Conservation (phyloP, 139 green algal species). For the Chlamydomonas sp. region DNA sequence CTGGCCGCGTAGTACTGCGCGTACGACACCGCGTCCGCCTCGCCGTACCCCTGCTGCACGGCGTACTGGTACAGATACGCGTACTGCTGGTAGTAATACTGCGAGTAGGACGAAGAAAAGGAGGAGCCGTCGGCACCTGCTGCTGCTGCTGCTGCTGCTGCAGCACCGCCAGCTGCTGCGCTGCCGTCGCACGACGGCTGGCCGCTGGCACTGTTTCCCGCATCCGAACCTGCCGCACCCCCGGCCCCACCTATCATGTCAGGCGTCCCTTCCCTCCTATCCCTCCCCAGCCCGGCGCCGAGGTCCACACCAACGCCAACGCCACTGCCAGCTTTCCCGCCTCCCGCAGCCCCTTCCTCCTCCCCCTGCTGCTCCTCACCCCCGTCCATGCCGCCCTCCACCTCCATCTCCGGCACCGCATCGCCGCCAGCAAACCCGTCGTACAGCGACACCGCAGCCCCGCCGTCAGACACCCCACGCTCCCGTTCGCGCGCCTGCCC, state of each 20-base stretch:
- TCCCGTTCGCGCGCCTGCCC: neutral
- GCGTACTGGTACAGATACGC: conserved; percentile 68
- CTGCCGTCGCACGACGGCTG: too few relatives aligned
- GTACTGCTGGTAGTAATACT: conserved; percentile 66
- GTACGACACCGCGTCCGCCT: conserved; percentile 25
- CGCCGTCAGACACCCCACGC: conserved; percentile 1
- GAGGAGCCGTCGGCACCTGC: neutral
- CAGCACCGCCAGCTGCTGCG: too few relatives aligned
- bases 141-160: neutral
- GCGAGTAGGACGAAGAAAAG: neutral
- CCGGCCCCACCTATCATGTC: too few relatives aligned
- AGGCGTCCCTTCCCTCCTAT: too few relatives aligned
- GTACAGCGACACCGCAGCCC: conserved; percentile 7
- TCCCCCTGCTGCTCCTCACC: too few relatives aligned
- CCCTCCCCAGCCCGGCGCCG: too few relatives aligned
- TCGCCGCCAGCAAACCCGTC: conserved; percentile 2
- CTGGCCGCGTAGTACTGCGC: conserved; percentile 24
- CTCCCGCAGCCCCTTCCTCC: too few relatives aligned
- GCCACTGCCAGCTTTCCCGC: too few relatives aligned
- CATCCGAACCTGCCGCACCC: too few relatives aligned
- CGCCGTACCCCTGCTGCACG: conserved; percentile 15
- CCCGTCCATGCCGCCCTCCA: neutral
- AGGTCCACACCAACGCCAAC: too few relatives aligned
- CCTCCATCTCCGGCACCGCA: neutral
- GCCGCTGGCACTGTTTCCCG: too few relatives aligned